A percentile compares a stretch with the other conserved stretches of the same genome.
phyloP scores from a whole-genome alignment of 805 yeast genomes.

The Lachancea sp. region DNA sequence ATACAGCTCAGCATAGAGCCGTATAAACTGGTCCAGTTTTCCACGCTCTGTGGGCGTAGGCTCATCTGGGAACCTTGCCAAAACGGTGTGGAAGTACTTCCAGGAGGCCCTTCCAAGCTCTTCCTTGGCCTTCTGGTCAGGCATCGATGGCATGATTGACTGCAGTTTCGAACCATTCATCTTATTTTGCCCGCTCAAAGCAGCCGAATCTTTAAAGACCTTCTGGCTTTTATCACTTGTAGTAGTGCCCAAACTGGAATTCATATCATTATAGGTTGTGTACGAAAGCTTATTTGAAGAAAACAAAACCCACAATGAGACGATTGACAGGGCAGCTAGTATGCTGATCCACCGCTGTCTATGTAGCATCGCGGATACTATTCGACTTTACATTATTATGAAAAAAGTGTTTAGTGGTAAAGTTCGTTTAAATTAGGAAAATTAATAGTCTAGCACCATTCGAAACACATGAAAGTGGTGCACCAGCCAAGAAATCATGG shows the following conservation, averaged over 20 bases:
- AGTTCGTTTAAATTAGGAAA: neutral
- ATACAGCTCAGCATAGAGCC: conserved; percentile 81
- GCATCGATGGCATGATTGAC: conserved; percentile 90
- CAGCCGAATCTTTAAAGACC: too few species aligned
- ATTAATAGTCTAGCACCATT: neutral
- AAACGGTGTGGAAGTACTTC: conserved; percentile 84
- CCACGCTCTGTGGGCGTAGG: conserved; percentile 61
- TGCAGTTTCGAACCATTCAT: conserved; percentile 12
- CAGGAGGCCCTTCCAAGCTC: conserved; percentile 89
- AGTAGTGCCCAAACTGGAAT: conserved; percentile 9
- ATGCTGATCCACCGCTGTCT: conserved; percentile 13
- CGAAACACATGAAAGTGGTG: too few species aligned
- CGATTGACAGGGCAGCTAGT: conserved; percentile 15
- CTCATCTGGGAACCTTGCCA: conserved; percentile 84
- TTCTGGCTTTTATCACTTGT: conserved; percentile 10
- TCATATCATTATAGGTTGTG: conserved; percentile 12
- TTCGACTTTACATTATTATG: neutral
- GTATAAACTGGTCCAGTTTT: conserved; percentile 58
- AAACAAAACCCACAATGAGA: conserved; percentile 23
- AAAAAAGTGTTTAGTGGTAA: too few species aligned
- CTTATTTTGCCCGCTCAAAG: conserved; percentile 1
- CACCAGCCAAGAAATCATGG: conserved; percentile 2
- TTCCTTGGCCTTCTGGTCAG: conserved; percentile 59
- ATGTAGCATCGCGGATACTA: conserved; percentile 3
- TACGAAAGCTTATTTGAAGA: conserved; percentile 24